Evolutionary conservation across 768 basidiomycete genomes (phyloP).

Genomic region (Paxillus involutus): DNA sequence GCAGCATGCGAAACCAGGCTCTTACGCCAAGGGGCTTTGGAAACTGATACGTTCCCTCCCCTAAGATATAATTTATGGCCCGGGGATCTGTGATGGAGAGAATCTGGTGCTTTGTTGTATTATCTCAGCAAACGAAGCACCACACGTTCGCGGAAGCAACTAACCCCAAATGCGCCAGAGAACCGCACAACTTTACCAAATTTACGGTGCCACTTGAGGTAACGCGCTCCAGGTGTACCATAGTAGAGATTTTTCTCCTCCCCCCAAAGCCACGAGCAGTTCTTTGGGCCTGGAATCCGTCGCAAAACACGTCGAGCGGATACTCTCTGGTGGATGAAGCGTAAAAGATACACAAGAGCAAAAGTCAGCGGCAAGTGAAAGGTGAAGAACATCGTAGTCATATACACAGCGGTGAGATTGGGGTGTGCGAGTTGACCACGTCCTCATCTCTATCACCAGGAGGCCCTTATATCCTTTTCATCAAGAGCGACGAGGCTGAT

Average conservation of each 20-base stretch:
- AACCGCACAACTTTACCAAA: slow-evolving; percentile 59
- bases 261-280: slow-evolving; percentile 57
- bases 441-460: neutral
- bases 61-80: slow-evolving; percentile 54
- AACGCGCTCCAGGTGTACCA: slow-evolving; percentile 48
- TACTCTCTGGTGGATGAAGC: slow-evolving; percentile 35
- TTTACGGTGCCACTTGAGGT: slow-evolving; percentile 50
- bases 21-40: slow-evolving; percentile 64
- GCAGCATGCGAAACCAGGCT: slow-evolving; percentile 59
- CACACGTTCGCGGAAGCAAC: slow-evolving; percentile 13
- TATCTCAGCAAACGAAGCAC: slow-evolving; percentile 9
- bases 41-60: slow-evolving; percentile 54
- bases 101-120: slow-evolving; percentile 47
- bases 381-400: slow-evolving; percentile 7
- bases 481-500: neutral
- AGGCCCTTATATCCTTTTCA: neutral
- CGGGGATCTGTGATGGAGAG: slow-evolving; percentile 56
- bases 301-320: slow-evolving; percentile 34
- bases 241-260: slow-evolving; percentile 59
- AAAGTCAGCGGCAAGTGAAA: slow-evolving; percentile 14
- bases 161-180: slow-evolving; percentile 56
- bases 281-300: slow-evolving; percentile 51
- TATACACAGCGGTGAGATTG: neutral
- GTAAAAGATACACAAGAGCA: slow-evolving; percentile 30
- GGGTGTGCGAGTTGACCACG: neutral